Conservation (phyloP, 768 basidiomycete genomes). For the Tylopilus balloui region DNA sequence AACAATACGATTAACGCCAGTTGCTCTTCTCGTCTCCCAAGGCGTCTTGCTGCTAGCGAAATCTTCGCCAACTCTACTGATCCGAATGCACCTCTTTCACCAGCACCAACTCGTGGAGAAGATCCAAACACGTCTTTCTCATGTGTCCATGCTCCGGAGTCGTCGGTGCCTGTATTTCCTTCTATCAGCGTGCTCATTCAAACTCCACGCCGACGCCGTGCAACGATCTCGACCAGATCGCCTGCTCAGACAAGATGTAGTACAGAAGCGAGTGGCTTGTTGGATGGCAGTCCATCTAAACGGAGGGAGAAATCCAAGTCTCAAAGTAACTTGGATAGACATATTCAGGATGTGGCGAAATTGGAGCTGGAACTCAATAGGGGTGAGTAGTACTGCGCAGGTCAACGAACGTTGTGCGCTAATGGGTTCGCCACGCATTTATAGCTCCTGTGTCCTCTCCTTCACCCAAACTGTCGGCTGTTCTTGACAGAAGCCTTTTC, state of each 20-base stretch:
- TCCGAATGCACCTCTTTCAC: conserved; percentile 20
- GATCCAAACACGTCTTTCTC: conserved; percentile 25
- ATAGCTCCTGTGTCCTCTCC: conserved; percentile 35
- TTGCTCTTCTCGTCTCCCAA: conserved; percentile 49
- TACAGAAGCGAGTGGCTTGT: conserved; percentile 26
- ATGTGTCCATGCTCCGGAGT: conserved; percentile 15
- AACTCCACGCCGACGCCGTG: conserved; percentile 44
- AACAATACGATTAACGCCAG: conserved; percentile 8
- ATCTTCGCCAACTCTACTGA: conserved; percentile 49
- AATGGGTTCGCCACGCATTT: neutral
- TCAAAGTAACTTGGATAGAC: conserved; percentile 58
- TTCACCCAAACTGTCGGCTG: conserved; percentile 56
- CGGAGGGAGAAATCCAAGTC: conserved; percentile 64
- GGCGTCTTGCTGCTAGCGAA: conserved; percentile 62
- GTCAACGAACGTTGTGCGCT: neutral
- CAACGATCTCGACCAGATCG: conserved; percentile 65
- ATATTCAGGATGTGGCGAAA: conserved; percentile 61
- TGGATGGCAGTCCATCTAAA: conserved; percentile 55
- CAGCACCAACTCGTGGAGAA: conserved; percentile 9
- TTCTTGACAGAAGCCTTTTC: conserved; percentile 67
- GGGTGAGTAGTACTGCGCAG: conserved; percentile 39
- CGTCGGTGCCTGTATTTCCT: conserved; percentile 19
- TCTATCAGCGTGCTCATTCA: conserved; percentile 20
- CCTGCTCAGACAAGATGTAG: conserved; percentile 38
- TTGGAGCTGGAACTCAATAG: conserved; percentile 62